Evolutionary conservation across 2,329 filamentous ascomycete genomes (phyloP), one percentile per base, ranked within the genome.

Genomic region (Aureobasidium sp.): DNA sequence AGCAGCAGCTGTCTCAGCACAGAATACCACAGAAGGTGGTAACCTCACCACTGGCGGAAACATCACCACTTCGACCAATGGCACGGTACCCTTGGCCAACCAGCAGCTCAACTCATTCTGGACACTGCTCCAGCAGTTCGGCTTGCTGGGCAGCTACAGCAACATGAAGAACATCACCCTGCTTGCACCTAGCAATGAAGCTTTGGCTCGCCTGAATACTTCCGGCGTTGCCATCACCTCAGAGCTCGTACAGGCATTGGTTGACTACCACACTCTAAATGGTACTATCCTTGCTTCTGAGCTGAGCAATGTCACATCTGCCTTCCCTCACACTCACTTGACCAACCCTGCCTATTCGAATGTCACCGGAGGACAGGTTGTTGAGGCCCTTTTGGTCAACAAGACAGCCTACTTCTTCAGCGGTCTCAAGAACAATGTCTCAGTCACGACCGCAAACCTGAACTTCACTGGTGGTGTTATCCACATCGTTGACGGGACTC

Each of bases 251-350:
- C 67, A 72, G 63, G 80, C 80, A 5, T 70, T 85, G 32, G 71
- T 87, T 12, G 74, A 72, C 61, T 87, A 87, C 70, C 84, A 87
- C 68, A 77, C 86, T 23, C 70, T 87, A 8, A 79, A 82, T 62
- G 84, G 83, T 41, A 78, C 76, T 0, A 78, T 80, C 65, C 67
- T 62, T 4, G 69, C 77, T 0, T 67, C 66, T 5, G 69, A 73
- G 4, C 72, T 79, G 61, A 74, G 69, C 47, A 75, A 77, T 41
- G 67, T 69, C 10, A 60, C 64, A 17, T 70, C 71, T 9, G 47
- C 63, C 10, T 83, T 84, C 67, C 68, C 78, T 1, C 77, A 77
- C 15, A 81, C 79, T 2, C 69, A 80, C 8, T 73, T 87, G 60
- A 80, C 73, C 20, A 79, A 83, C 65, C 56, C 74, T 26, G 73